A percentile compares a stretch with the other conserved stretches of the same genome.
Conservation (phyloP, 140 eudicot species). For the Ambrosia hybrid region DNA sequence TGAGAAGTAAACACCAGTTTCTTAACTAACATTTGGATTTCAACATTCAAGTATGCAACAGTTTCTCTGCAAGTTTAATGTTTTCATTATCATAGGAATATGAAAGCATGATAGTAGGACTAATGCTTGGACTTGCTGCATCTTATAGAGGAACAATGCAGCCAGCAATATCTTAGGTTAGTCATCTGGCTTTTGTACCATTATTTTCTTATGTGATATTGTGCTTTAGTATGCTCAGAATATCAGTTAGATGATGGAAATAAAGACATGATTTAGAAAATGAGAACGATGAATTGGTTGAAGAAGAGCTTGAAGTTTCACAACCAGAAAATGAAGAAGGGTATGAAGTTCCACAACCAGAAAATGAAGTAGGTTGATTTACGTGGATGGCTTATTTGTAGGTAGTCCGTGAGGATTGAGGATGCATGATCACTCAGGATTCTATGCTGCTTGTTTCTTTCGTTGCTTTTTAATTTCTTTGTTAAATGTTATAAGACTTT, state of each 20-base stretch:
- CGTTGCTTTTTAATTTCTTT: too few relatives aligned
- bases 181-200: conserved; percentile 2
- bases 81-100: conserved; percentile 56
- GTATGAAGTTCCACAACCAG: too few relatives aligned
- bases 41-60: neutral
- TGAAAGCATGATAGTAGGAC: conserved; percentile 91
- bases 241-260: conserved; percentile 8
- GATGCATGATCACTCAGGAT: too few relatives aligned
- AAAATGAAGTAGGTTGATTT: too few relatives aligned
- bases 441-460: too few relatives aligned
- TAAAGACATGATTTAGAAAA: too few relatives aligned
- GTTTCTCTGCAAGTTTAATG: neutral
- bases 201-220: conserved; percentile 13
- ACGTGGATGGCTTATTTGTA: too few relatives aligned
- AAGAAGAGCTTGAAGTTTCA: too few relatives aligned
- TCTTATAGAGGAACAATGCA: conserved; percentile 97
- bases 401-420: too few relatives aligned
- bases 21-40: neutral
- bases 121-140: conserved; percentile 99
- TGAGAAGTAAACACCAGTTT: conserved; percentile 1
- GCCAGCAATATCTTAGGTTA: conserved; percentile 90
- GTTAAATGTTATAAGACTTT: too few relatives aligned
- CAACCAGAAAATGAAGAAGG: too few relatives aligned
- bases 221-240: conserved; percentile 1
- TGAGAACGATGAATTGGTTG: too few relatives aligned